phyloP scores from a whole-genome alignment of 345 rosid genomes.

The Anacardium occidentale region DNA sequence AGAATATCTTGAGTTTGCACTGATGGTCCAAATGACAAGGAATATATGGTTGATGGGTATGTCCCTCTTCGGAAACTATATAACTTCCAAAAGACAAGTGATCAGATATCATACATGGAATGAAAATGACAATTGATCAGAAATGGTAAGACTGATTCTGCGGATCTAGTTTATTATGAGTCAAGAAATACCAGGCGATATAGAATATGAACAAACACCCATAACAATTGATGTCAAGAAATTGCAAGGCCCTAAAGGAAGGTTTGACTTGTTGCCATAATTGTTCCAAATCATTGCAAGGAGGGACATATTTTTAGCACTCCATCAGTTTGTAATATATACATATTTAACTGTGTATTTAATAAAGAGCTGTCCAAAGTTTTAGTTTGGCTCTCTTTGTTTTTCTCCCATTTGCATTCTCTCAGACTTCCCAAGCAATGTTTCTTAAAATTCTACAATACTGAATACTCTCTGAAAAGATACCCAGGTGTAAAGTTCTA shows the following conservation, averaged over 20 bases:
- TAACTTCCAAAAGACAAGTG: constrained; percentile 43
- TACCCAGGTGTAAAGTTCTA: not conserved
- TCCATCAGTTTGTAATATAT: not conserved
- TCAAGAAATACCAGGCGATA: not conserved
- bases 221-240: not conserved
- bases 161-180: constrained; percentile 1
- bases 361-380: not conserved
- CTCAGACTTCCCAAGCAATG: not conserved
- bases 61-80: constrained; percentile 90
- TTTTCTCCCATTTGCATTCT: not conserved
- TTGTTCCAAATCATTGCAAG: not conserved
- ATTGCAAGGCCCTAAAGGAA: not conserved
- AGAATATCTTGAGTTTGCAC: constrained; percentile 69
- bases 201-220: not conserved
- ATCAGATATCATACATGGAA: constrained; percentile 15
- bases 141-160: not conserved
- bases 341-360: not conserved
- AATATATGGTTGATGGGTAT: constrained; percentile 77
- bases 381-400: not conserved
- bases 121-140: not conserved
- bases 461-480: not conserved
- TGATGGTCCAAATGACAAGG: constrained; percentile 87
- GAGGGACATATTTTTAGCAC: not conserved
- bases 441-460: not conserved
- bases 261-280: not conserved